Conservation (phyloP, 2,329 filamentous ascomycete species). For the Colletotrichum lini region DNA sequence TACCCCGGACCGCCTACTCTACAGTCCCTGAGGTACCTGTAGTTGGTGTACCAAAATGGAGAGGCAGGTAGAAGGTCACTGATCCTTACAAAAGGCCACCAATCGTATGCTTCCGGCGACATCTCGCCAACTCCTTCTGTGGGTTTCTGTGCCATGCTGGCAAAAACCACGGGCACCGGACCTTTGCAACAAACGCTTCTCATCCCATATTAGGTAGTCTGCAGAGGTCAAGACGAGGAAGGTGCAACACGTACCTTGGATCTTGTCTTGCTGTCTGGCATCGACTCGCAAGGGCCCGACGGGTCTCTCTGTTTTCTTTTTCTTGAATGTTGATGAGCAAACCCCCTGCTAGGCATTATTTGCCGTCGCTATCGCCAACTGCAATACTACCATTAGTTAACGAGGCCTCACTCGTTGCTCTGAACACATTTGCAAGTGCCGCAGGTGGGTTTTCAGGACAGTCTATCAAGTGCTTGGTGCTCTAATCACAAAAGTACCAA, state of each 20-base stretch:
- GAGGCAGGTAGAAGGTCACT: neutral
- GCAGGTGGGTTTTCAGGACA: neutral
- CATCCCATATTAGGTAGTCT: neutral
- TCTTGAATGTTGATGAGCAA: neutral
- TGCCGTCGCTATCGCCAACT: neutral
- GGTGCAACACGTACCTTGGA: neutral
- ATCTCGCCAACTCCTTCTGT: conserved; percentile 23
- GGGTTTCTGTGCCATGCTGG: conserved; percentile 33
- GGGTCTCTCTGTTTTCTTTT: neutral
- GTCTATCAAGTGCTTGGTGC: neutral
- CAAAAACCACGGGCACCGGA: neutral
- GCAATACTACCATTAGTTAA: neutral
- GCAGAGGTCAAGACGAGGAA: neutral
- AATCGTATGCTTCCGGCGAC: conserved; percentile 31
- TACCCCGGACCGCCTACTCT: too few species aligned
- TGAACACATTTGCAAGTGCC: neutral
- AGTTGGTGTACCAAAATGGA: neutral
- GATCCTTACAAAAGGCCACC: conserved; percentile 16
- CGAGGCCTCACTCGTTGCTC: neutral
- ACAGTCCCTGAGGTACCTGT: too few species aligned
- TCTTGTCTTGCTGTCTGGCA: neutral
- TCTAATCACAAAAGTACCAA: neutral
- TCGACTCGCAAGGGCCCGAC: neutral
- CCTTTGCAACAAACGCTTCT: neutral
- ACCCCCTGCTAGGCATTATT: neutral